Conservation (phyloP, 2,329 filamentous ascomycete genomes). For the Aspergillus thermomutatus region DNA sequence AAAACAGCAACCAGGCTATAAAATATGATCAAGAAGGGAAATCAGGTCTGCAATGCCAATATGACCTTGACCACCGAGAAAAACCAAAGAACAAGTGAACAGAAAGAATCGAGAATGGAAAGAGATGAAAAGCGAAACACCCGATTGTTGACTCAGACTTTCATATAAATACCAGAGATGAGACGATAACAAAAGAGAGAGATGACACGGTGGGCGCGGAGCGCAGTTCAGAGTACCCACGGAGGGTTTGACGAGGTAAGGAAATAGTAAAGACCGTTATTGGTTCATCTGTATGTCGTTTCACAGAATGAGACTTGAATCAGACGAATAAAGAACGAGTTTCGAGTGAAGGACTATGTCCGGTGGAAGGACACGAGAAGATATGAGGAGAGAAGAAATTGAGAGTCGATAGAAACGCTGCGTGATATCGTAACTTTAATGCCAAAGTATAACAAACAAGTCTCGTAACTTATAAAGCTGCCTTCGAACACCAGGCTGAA, state of each 20-base stretch:
- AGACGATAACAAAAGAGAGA: constrained; percentile 26
- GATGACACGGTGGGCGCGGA: constrained; percentile 22
- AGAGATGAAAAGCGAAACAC: constrained; percentile 16
- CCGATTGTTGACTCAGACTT: constrained; percentile 19
- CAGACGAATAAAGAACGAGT: constrained; percentile 20
- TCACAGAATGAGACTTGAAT: constrained; percentile 19
- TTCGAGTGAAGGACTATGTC: constrained; percentile 18
- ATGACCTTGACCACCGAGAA: constrained; percentile 19
- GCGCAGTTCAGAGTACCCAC: constrained; percentile 26
- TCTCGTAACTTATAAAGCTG: constrained; percentile 20
- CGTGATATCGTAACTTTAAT: constrained; percentile 38
- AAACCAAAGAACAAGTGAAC: constrained; percentile 22
- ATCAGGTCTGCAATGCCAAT: constrained; percentile 22
- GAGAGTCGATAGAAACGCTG: constrained; percentile 31
- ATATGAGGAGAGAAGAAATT: constrained; percentile 9
- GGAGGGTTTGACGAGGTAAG: constrained; percentile 28
- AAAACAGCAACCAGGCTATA: constrained; percentile 31
- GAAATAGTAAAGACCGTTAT: constrained; percentile 40
- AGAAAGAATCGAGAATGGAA: constrained; percentile 14
- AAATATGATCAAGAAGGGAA: constrained; percentile 24
- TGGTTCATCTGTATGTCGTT: constrained; percentile 40
- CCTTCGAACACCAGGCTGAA: constrained; percentile 39
- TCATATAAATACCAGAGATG: constrained; percentile 28
- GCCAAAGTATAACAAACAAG: constrained; percentile 25
- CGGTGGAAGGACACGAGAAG: constrained; percentile 12